phyloP scores from a whole-genome alignment of 1,284 basidiomycete genomes.

The Ceratobasidium sp. region DNA sequence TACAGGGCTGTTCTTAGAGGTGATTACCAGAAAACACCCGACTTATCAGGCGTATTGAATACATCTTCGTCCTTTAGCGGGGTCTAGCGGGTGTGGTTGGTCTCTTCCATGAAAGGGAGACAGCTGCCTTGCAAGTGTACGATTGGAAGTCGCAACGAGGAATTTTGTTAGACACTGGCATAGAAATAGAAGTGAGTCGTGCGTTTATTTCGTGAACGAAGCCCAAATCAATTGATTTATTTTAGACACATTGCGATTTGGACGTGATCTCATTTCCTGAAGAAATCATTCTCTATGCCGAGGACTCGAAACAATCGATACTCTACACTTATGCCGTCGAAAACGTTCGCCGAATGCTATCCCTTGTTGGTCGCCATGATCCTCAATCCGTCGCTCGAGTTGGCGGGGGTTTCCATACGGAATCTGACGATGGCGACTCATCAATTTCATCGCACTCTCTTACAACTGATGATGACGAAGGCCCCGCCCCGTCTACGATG shows the following conservation, averaged over 20 bases:
- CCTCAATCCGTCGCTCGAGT: slow-evolving; percentile 37
- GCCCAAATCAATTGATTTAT: background rate
- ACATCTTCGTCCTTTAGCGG: background rate
- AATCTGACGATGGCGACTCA: slow-evolving; percentile 13
- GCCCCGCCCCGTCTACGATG: background rate
- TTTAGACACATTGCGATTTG: slow-evolving; percentile 36
- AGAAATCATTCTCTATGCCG: slow-evolving; percentile 39
- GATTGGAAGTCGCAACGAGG: slow-evolving; percentile 33
- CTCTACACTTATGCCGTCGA: slow-evolving; percentile 36
- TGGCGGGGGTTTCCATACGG: slow-evolving; percentile 22
- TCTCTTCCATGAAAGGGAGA: background rate
- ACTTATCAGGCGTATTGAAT: background rate
- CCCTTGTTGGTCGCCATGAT: slow-evolving; percentile 22
- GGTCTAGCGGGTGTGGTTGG: slow-evolving; percentile 40
- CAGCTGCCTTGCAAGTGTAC: slow-evolving; percentile 36
- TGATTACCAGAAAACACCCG: background rate
- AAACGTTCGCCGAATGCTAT: slow-evolving; percentile 40
- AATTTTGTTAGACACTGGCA: slow-evolving; percentile 38
- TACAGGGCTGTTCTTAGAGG: slow-evolving; percentile 39
- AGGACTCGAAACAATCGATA: slow-evolving; percentile 37
- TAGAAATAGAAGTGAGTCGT: slow-evolving; percentile 17
- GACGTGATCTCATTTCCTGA: slow-evolving; percentile 43
- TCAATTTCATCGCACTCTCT: background rate
- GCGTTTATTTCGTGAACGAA: too few species aligned
- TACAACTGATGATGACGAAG: background rate